Percentiles rank a stretch among this genome's conserved stretches.
These are phyloP conservation scores for Neofusicoccum umdonicola DNA, from an alignment of 2,329 filamentous ascomycete genomes.

Conservation along the genomic window DNA sequence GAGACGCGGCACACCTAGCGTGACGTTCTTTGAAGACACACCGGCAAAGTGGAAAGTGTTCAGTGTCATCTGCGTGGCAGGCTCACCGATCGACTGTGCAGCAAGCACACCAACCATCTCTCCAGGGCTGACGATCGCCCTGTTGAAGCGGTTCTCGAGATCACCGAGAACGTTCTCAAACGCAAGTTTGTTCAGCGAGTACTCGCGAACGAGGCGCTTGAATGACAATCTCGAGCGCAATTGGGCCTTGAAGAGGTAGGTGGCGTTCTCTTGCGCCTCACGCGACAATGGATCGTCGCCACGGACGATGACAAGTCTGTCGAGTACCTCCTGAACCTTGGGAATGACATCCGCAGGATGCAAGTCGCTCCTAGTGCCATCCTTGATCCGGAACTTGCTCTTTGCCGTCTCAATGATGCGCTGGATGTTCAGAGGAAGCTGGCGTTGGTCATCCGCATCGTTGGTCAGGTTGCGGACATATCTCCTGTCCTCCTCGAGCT, in stretches of 20 bases:
- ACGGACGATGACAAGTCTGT: conserved; percentile 79
- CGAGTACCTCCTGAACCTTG: conserved; percentile 70
- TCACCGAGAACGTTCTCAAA: conserved; percentile 92
- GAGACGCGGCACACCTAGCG: conserved; percentile 94
- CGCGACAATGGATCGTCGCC: conserved; percentile 76
- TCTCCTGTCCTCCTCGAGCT: conserved; percentile 69
- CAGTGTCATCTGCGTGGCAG: conserved; percentile 97
- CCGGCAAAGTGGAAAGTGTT: conserved; percentile 99
- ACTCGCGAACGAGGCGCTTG: conserved; percentile 84
- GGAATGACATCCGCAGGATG: conserved; percentile 85
- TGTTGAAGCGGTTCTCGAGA: conserved; percentile 82
- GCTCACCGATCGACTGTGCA: conserved; percentile 97
- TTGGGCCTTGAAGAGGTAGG: conserved; percentile 87
- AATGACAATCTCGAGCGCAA: conserved; percentile 86
- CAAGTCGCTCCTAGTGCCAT: conserved; percentile 80
- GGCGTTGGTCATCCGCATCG: conserved; percentile 76
- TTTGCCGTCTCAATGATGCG: conserved; percentile 90
- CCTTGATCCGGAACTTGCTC: conserved; percentile 86
- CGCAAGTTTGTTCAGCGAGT: conserved; percentile 84
- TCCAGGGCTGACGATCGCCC: conserved; percentile 82
- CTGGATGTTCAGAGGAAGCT: conserved; percentile 86
- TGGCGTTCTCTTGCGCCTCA: conserved; percentile 86
- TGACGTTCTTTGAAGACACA: conserved; percentile 99
- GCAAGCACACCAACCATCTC: conserved; percentile 99
- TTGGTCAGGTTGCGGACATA: conserved; percentile 69